Percentiles rank a stretch among this genome's conserved stretches.
phyloP scores from a whole-genome alignment of 2,329 filamentous ascomycete genomes.

The Paraconiothyrium sp. region DNA sequence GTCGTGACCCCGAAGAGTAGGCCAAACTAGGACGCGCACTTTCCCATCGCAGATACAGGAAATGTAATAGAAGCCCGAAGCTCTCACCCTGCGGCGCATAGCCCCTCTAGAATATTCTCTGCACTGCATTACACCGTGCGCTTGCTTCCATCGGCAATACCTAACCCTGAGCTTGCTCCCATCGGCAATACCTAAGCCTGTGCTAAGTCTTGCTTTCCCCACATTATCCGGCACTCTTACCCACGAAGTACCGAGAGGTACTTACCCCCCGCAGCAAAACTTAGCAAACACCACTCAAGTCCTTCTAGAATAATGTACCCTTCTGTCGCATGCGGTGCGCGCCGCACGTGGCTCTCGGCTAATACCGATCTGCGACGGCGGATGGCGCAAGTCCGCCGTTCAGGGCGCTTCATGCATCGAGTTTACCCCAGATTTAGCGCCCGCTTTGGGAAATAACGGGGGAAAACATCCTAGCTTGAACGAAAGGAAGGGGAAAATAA shows the following conservation, averaged over 20 bases:
- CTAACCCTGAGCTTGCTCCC: neutral
- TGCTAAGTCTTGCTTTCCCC: neutral
- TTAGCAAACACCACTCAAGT: neutral
- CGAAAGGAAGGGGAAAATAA: neutral
- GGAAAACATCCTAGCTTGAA: conserved; percentile 16
- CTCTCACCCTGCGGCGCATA: neutral
- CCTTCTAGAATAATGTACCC: conserved; percentile 30
- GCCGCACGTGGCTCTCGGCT: conserved; percentile 26
- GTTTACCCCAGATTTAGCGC: conserved; percentile 37
- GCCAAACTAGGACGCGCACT: neutral
- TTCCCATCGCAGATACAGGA: neutral
- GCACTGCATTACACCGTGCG: neutral
- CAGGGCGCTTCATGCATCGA: conserved; percentile 29
- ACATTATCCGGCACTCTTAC: conserved; percentile 16
- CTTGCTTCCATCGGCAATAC: conserved; percentile 1
- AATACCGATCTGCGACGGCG: conserved; percentile 32
- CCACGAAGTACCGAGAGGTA: no score
- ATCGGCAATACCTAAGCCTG: neutral
- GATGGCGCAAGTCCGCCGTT: conserved; percentile 21
- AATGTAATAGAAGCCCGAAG: neutral
- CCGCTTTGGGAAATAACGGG: conserved; percentile 14
- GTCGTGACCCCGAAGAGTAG: conserved; percentile 57
- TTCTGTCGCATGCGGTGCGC: conserved; percentile 14
- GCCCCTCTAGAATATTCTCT: conserved; percentile 15
- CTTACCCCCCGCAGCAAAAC: neutral